phyloP scores from a whole-genome alignment of 148 eudicot species.

The Tetragonia tetragonoides region DNA sequence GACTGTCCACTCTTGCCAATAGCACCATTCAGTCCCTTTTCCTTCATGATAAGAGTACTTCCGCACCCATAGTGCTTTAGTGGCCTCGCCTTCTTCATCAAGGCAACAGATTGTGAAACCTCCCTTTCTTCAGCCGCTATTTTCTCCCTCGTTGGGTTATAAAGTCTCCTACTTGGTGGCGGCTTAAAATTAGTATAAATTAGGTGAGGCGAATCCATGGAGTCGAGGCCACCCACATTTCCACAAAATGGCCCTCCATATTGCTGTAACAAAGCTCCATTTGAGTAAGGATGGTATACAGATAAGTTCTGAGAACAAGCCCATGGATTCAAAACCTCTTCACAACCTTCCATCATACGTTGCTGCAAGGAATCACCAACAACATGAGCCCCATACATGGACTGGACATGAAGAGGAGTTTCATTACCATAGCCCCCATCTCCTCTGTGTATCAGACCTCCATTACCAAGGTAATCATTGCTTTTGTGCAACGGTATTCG shows the following conservation, averaged over 20 bases:
- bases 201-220: conserved; percentile 28
- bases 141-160: conserved; percentile 27
- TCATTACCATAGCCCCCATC: conserved; percentile 17
- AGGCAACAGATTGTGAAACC: conserved; percentile 14
- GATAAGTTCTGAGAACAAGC: conserved; percentile 17
- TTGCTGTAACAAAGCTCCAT: conserved; percentile 27
- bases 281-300: conserved; percentile 17
- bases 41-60: conserved; percentile 32
- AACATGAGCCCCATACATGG: conserved; percentile 25
- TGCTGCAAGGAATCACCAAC: conserved; percentile 26
- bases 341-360: conserved; percentile 17
- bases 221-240: conserved; percentile 23
- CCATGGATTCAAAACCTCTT: conserved; percentile 23
- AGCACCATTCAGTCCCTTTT: conserved; percentile 25
- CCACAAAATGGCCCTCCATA: conserved; percentile 27
- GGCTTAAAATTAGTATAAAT: conserved; percentile 20
- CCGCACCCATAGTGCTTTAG: conserved; percentile 31
- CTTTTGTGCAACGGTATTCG: conserved; percentile 4
- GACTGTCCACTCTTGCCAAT: conserved; percentile 25
- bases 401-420: conserved; percentile 12
- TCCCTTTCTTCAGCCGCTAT: conserved; percentile 21
- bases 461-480: conserved; percentile 15
- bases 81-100: conserved; percentile 33
- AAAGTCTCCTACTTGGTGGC: conserved; percentile 25
- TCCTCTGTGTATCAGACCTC: conserved; percentile 10